phyloP scores from a whole-genome alignment of 1,139 yeast species.

The Pichia sp. region DNA sequence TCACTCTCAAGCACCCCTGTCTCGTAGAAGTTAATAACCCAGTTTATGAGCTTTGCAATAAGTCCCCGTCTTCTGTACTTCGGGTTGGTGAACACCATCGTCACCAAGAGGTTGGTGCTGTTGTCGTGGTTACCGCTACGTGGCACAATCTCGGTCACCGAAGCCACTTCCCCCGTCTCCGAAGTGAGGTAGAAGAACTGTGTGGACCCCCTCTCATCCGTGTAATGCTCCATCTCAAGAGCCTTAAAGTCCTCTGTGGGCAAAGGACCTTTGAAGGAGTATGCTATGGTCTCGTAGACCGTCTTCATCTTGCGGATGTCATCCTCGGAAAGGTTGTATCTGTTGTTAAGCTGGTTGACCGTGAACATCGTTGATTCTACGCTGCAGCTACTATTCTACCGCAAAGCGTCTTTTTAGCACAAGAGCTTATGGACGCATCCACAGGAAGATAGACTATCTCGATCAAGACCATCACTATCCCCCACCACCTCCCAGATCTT shows the following conservation, averaged over 20 bases:
- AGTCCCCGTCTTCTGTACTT: conserved; percentile 14
- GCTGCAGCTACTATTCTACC: too few species aligned
- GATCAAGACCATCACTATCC: too few species aligned
- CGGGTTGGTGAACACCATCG: conserved; percentile 14
- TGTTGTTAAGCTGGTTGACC: conserved; percentile 6
- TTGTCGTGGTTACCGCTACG: conserved; percentile 8
- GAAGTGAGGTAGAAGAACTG: conserved; percentile 5
- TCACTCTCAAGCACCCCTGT: conserved; percentile 4
- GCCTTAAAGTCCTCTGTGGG: not conserved
- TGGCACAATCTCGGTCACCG: conserved; percentile 8
- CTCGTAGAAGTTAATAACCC: conserved; percentile 14
- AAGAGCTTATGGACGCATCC: too few species aligned
- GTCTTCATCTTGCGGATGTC: not conserved
- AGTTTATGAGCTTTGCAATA: conserved; percentile 8
- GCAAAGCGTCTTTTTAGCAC: too few species aligned
- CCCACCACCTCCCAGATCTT: too few species aligned
- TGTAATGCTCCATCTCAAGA: conserved; percentile 5
- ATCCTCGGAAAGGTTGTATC: not conserved
- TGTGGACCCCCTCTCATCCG: not conserved
- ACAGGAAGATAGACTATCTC: too few species aligned
- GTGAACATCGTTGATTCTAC: not conserved
- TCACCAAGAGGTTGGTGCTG: conserved; percentile 9
- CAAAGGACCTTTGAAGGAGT: conserved; percentile 3
- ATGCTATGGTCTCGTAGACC: not conserved
- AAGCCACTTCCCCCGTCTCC: conserved; percentile 1